Evolutionary conservation across 176 grass and related monocot species (phyloP).

Genomic region (Metroxylon sagu): DNA sequence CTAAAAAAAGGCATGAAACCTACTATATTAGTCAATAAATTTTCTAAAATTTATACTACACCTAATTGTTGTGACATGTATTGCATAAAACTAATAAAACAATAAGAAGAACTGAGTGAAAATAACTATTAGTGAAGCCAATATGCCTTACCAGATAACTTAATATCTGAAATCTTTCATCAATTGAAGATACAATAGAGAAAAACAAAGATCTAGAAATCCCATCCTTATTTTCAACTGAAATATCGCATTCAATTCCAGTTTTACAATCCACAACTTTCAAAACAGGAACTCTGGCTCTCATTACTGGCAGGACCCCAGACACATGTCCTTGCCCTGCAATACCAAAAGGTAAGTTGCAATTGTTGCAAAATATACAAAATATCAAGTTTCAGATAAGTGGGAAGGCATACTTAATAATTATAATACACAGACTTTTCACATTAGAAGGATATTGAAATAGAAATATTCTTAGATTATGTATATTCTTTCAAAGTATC

Average conservation of each 20-base stretch:
- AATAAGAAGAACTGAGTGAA: neutral
- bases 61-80: no score
- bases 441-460: no score
- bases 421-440: no score
- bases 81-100: no score
- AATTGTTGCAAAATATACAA: no score
- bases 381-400: no score
- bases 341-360: neutral
- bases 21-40: no score
- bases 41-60: no score
- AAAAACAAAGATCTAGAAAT: constrained; percentile 69
- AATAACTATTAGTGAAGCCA: constrained; percentile 3
- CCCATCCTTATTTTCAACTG: constrained; percentile 90
- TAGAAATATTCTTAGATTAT: no score
- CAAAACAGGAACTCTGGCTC: constrained; percentile 73
- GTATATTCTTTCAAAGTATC: no score
- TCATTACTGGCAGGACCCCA: constrained; percentile 57
- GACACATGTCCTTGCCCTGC: constrained; percentile 45
- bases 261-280: constrained; percentile 64
- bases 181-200: constrained; percentile 55
- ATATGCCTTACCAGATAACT: constrained; percentile 58
- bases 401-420: no score
- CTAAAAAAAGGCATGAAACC: constrained; percentile 33
- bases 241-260: constrained; percentile 71
- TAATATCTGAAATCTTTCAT: constrained; percentile 86